Evolutionary conservation across 306 rosid species (phyloP), one percentile per base, ranked within the genome.

Genomic region (Glycyrrhiza uralensis): DNA sequence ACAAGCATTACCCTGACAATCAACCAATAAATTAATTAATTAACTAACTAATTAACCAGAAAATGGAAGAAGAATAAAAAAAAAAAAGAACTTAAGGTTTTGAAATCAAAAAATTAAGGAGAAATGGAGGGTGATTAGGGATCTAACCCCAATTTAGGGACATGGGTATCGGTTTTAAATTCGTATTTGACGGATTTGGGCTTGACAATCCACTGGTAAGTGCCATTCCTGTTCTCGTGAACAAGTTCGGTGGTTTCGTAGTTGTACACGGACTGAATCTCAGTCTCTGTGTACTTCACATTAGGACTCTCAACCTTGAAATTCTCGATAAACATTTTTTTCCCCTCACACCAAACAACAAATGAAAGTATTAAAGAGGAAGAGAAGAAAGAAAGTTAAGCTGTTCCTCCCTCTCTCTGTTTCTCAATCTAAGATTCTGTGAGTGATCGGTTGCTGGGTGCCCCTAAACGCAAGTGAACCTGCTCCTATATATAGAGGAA

Each of bases 221-320:
- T 58, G 22, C 98, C 98, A 59, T 89, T 86, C 23, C 92, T 68
- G 78, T 81, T 89, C 81, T 89, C 95, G 4, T 94, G 99, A 18
- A 91, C 90, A 24, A 94, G 95, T 83, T 91, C 97, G 0, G 99
- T 91, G 69, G 99, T 94, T 55, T 91, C 93, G 18, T 94, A 94
- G 38, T 78, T 85, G 85, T 94, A 94, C 35, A 89, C 86, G 6
- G 99, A 94, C 2, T 88, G 91, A 79, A 94, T 94, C 89, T 91
- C 96, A 52, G 76, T 52, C 38, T 86, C 93, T 0, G 90, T 79
- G 87, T 89, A 94, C 41, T 71, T 83, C 0, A 94, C 96, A 57
- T 91, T 86, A 0, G 99, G 95, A 62, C 92, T 86, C 47, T 94
- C 99, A 0, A 94, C 99, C 90, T 91, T 87, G 1, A 94, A 94